Evolutionary conservation across 441 rosid species (phyloP).

Genomic region (Biscutella laevigata): DNA sequence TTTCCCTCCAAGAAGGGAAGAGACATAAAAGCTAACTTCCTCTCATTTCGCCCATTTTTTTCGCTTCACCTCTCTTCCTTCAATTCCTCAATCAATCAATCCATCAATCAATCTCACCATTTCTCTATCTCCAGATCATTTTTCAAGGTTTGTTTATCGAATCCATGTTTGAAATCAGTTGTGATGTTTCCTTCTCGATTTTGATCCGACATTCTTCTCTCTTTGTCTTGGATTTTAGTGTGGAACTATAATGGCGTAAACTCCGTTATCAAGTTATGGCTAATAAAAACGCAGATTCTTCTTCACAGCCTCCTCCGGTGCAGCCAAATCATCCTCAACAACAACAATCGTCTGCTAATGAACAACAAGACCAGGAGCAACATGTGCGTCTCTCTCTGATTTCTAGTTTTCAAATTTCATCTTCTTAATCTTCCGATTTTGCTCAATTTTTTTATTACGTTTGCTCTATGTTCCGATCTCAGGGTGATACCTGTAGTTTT

Average conservation of each 20-base stretch:
- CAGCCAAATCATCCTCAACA: constrained; percentile 13
- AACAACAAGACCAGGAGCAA: constrained; percentile 11
- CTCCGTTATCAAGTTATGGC: constrained; percentile 17
- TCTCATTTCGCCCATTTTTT: constrained; percentile 20
- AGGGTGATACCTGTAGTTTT: constrained; percentile 24
- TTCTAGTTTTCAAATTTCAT: neutral
- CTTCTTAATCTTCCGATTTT: neutral
- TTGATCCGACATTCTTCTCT: constrained; percentile 3
- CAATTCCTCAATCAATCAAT: constrained; percentile 5
- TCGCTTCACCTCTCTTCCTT: constrained; percentile 20
- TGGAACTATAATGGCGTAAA: constrained; percentile 13
- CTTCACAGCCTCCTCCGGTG: constrained; percentile 15
- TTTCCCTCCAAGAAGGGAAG: constrained; percentile 20
- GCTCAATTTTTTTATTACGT: constrained; percentile 5
- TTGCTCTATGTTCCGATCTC: neutral
- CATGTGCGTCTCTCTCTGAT: constrained; percentile 8
- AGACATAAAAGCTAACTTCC: constrained; percentile 24
- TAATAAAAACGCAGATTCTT: constrained; percentile 25
- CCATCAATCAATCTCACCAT: constrained; percentile 1
- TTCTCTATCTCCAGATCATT: neutral
- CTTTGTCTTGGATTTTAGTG: neutral
- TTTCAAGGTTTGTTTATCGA: constrained; percentile 8
- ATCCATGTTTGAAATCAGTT: neutral
- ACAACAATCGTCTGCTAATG: neutral
- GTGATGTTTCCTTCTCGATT: neutral